Evolutionary conservation across 2,329 filamentous ascomycete genomes (phyloP), one percentile per base, ranked within the genome.

Genomic region (Ilyonectria mors-panacis): DNA sequence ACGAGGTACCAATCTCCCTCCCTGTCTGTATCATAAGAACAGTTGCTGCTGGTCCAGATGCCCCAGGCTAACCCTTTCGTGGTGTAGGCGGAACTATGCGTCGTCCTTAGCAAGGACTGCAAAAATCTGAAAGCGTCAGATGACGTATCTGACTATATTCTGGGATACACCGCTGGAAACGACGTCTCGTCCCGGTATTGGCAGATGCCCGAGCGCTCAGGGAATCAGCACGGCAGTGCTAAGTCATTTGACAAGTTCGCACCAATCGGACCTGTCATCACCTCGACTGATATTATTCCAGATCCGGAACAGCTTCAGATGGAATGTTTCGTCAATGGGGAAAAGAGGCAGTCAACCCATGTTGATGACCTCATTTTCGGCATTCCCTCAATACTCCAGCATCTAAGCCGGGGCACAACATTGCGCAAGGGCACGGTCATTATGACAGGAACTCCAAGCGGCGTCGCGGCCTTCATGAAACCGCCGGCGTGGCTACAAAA

Each of bases 391-490:
- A 33, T 63, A 8, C 57, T 63, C 9, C 42, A 39, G 2, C 54
- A 58, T 21, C 30, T 58, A 5, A 63, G 35, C 7, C 54, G 54
- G 4, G 61, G 53, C 1, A 58, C 54, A 4, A 63, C 61, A 6
- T 5, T 63, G 4, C 45, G 53, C 12, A 53, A 54, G 8, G 61
- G 61, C 15, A 63, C 61, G 4, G 37, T 63, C 0, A 58, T 63
- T 8, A 26, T 63, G 45, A 63, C 61, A 5, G 61, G 61, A 15
- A 63, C 61, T 2, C 61, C 61, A 3, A 33, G 61, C 12, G 61
- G 61, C 5, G 61, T 63, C 12, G 61, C 53, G 3, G 61, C 61
- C 1, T 63, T 63, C 26, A 63, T 63, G 54, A 51, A 57, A 17
- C 61, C 61, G 7, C 61, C 53, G 6, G 54, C 53, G 1, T 63